Conservation (phyloP, 257 asterid species). For the Solanum pinnatisectum region DNA sequence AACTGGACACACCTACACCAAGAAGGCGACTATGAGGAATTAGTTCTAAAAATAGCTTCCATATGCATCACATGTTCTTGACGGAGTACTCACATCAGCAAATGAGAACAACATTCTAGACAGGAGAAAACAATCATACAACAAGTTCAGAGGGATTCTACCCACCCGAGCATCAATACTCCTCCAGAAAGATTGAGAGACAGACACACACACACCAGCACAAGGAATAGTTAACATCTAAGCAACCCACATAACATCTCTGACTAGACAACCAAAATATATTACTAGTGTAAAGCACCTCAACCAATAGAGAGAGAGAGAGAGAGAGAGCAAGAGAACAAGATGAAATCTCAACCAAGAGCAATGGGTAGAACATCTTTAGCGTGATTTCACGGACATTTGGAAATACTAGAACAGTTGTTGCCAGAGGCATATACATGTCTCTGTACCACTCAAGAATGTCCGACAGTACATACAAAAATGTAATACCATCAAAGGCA, state of each 20-base stretch:
- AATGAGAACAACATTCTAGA: neutral
- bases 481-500: neutral
- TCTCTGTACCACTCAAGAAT: neutral
- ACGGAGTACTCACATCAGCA: neutral
- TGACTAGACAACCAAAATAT: neutral
- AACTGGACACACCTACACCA: conserved; percentile 88
- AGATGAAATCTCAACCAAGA: neutral
- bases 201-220: neutral
- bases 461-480: neutral
- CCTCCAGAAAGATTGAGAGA: neutral
- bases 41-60: neutral
- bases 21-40: neutral
- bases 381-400: neutral
- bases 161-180: neutral
- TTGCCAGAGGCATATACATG: neutral
- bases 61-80: neutral
- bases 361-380: neutral
- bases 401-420: neutral
- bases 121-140: neutral
- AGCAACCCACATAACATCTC: neutral
- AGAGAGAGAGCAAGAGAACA: neutral
- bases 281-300: neutral
- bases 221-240: neutral
- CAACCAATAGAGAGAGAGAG: neutral
- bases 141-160: neutral